Base-by-base conservation (phyloP, 371 early-diverging fungal genomes). In the Zychaea mexicana region DNA sequence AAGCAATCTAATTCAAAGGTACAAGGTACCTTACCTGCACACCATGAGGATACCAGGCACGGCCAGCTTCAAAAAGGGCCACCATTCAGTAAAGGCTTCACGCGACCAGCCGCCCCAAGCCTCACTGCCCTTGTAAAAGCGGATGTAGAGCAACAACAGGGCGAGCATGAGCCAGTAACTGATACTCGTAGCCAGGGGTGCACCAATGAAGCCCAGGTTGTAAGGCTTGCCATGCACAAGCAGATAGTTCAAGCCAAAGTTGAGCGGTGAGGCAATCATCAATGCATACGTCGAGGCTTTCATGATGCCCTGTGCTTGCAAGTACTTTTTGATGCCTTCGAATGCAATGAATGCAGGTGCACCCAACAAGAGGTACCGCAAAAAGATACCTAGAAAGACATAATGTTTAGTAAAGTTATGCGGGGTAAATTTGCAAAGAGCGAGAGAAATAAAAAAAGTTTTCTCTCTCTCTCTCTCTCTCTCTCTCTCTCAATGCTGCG, bases 221-320 rank as follows among this genome's bases (percentile, higher is more conserved):
- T 86, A 69, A 15, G 86, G 81, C 24, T 76, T 65, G 57, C 84
- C 83, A 83, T 88, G 92, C 26, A 95, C 94, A 21, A 95, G 73
- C 8, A 73, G 30, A 46, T 90, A 94, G 71, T 90, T 94, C 62
- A 90, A 73, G 21, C 88, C 61, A 2, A 92, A 71, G 69, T 94
- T 94, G 62, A 94, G 56, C 21, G 94, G 94, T 6, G 90, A 72
- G 9, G 87, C 87, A 21, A 92, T 77, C 42, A 89, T 46, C 61
- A 91, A 78, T 8, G 93, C 86, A 63, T 74, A 83, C 26, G 94
- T 90, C 19, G 86, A 82, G 2, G 94, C 94, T 26, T 88, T 81
- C 93, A 95, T 94, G 68, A 91, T 86, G 6, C 92, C 91, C 78
- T 95, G 96, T 1, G 92, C 90, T 68, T 94, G 93, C 27, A 94